Percentiles rank a stretch among this genome's conserved stretches.
Conservation (phyloP, 331 rosid species). For the Rhamnella rubrinervis region DNA sequence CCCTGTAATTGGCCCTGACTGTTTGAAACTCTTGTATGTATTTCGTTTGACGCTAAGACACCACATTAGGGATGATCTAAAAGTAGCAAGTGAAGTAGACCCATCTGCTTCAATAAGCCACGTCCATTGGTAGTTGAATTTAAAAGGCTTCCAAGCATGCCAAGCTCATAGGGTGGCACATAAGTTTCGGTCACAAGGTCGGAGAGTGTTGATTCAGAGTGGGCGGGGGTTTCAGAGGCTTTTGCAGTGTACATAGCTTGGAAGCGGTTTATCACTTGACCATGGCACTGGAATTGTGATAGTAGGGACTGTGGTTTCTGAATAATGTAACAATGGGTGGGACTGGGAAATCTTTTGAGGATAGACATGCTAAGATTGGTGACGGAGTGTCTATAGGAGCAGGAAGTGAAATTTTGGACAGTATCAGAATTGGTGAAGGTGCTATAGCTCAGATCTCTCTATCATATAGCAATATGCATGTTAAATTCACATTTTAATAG, state of each 20-base stretch:
- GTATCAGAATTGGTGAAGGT: too few relatives aligned
- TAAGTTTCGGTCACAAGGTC: slow-evolving; percentile 23
- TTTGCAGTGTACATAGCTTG: slow-evolving; percentile 25
- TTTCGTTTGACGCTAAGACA: slow-evolving; percentile 6
- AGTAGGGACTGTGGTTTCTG: slow-evolving; percentile 27
- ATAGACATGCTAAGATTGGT: slow-evolving; percentile 29
- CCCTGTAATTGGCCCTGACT: not conserved
- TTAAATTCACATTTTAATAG: too few relatives aligned
- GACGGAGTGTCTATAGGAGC: slow-evolving; percentile 29
- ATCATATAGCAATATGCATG: too few relatives aligned
- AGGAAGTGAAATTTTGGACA: slow-evolving; percentile 18
- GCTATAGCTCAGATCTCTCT: too few relatives aligned
- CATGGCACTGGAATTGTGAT: slow-evolving; percentile 31
- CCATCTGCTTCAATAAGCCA: slow-evolving; percentile 18
- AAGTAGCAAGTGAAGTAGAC: slow-evolving; percentile 28
- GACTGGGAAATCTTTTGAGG: slow-evolving; percentile 22
- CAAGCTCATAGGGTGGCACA: slow-evolving; percentile 34
- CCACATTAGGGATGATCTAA: slow-evolving; percentile 20
- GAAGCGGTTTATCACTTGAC: slow-evolving; percentile 23
- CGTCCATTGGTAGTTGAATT: slow-evolving; percentile 24
- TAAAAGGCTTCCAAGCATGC: slow-evolving; percentile 28
- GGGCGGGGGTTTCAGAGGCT: slow-evolving; percentile 24
- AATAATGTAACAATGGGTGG: slow-evolving; percentile 32
- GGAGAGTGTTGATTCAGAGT: slow-evolving; percentile 20
- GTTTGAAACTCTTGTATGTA: slow-evolving; percentile 5